Evolutionary conservation across 179 eudicot species (phyloP).

Genomic region (Beta macrorhiza): DNA sequence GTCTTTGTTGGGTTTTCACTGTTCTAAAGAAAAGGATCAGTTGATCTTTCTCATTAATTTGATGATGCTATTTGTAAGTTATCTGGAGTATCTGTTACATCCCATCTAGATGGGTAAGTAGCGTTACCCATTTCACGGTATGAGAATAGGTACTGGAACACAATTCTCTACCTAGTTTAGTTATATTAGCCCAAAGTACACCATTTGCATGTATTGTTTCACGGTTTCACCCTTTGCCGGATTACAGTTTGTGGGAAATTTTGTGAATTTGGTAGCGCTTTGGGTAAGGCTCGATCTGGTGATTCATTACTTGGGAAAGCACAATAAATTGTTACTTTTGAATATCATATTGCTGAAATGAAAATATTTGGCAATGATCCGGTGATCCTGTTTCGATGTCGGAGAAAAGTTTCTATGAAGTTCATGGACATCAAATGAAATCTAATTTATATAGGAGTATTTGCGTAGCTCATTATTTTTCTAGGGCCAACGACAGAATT

Average conservation of each 20-base stretch:
- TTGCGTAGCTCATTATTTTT: background rate
- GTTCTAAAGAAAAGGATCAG: background rate
- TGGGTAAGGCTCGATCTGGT: background rate
- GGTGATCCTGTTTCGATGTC: background rate
- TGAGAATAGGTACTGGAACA: too few species aligned
- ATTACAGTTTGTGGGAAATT: too few species aligned
- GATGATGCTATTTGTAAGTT: background rate
- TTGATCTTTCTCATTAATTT: background rate
- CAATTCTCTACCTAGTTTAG: too few species aligned
- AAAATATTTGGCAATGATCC: background rate
- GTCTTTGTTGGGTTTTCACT: background rate
- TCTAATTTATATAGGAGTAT: background rate
- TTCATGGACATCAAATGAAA: background rate
- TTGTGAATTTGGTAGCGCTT: too few species aligned
- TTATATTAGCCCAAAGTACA: too few species aligned
- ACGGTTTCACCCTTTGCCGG: too few species aligned
- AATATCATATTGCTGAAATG: background rate
- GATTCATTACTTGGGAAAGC: background rate
- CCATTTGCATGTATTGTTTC: too few species aligned
- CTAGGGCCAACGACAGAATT: background rate
- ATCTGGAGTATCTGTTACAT: background rate
- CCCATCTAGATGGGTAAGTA: background rate
- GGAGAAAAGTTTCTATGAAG: background rate
- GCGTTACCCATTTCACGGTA: too few species aligned
- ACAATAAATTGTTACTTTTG: background rate